Evolutionary conservation across 805 yeast genomes (phyloP), one percentile per base, ranked within the genome.

Genomic region (Metschnikowia cerradonensis): DNA sequence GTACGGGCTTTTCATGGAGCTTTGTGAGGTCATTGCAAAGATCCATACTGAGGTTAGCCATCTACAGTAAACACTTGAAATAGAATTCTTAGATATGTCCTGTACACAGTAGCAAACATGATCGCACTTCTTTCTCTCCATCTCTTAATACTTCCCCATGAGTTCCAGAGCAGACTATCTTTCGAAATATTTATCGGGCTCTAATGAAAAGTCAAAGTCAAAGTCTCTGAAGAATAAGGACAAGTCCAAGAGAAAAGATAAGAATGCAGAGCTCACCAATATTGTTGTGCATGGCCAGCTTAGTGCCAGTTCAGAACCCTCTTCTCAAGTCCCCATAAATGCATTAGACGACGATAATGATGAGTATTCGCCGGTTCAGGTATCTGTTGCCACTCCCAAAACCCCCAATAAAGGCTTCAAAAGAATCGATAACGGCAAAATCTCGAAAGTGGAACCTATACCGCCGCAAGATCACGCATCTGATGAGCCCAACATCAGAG

Each of bases 11-110:
- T 87, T 85, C 66, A 83, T 86, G 82, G 91, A 86, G 64, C 73
- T 84, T 41, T 85, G 91, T 45, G 88, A 86, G 63, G 78, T 81
- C 38, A 77, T 85, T 62, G 91, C 92, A 2, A 88, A 83, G 57
- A 65, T 85, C 38, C 92, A 86, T 66, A 67, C 60, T 44, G 70
- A 68, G 54, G 67, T 70, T 20, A 49, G 52, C 31, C 39, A 30
- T 11, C 45, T 47, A 44, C 40, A 44, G 40, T 44, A 36, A 44
- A 22, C n/a, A 33, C 5, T 39, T 23, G 17, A 13, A 39, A 39
- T 39, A 39, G 23, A 39, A 39, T 14, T 19, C 26, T 14, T 17
- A 31, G 34, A 19, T 33, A 15, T 26, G 47, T 44, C 39, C 39
- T 35, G 39, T 36, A 44, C 20, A 26, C 6, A 44, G 33, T 36